Base-by-base conservation (phyloP, 805 yeast species). In the Suhomyces sp. region DNA sequence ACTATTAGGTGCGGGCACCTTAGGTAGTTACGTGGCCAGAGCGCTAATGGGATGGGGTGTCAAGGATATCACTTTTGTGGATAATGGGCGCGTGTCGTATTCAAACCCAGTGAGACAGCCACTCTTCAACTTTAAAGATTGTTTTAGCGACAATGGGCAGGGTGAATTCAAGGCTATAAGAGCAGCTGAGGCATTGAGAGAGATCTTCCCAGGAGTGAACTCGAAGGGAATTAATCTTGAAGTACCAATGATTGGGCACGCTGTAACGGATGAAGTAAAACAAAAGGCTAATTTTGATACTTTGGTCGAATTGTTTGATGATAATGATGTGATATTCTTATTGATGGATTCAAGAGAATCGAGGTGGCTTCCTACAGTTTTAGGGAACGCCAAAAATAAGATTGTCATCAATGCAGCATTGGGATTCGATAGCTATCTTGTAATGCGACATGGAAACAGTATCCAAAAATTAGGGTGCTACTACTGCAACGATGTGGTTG, bases 91-190 rank as follows among this genome's bases (percentile, higher is more conserved):
- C 16, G 88, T 95, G 0, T 88, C 97, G 3, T 88, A 80, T 59
- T 86, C 96, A 7, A 93, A 93, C 50, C 98, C 98, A 0, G 98
- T 93, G 0, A 70, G 99, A 33, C 99, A 93, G 50, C 91, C 98
- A 0, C 60, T 93, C 15, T 93, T 79, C 58, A 73, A 70, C 14
- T 91, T 86, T 59, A 73, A 74, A n/a, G 97, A 93, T 60, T 83
- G 93, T 51, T 68, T 79, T 17, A 68, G 75, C 38, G 88, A 84
- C 11, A 42, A 47, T n/a, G 65, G 68, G n/a, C 61, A 54, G 38
- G 95, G 95, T 1, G 69, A 69, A 25, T 65, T 66, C n/a, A 93
- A 93, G 54, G 95, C 98, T 0, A 56, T 56, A 20, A 65, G 79
- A 5, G 98, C 98, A 0, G 93, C 96, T 0, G 69, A 64, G 12